These are phyloP conservation scores for Thelephora aurantiotincta DNA, from an alignment of 768 basidiomycete species.

Conservation along the genomic window DNA sequence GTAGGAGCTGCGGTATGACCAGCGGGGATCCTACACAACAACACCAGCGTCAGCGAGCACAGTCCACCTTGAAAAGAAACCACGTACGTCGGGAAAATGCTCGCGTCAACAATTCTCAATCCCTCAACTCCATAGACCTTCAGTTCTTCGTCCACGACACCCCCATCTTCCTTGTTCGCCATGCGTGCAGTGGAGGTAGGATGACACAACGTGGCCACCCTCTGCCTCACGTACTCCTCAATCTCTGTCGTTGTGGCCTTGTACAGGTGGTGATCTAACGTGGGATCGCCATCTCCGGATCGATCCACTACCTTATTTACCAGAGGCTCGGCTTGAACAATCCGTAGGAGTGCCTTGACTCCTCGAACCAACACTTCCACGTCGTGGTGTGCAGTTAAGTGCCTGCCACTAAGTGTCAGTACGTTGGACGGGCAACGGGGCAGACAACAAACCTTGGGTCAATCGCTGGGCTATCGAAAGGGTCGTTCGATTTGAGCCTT, in stretches of 20 bases:
- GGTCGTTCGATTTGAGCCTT: slow-evolving; percentile 11
- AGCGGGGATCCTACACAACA: neutral
- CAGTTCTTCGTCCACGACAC: slow-evolving; percentile 29
- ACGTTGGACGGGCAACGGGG: neutral
- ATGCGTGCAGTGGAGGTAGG: slow-evolving; percentile 26
- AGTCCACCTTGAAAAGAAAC: neutral
- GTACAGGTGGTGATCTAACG: slow-evolving; percentile 25
- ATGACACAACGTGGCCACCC: slow-evolving; percentile 26
- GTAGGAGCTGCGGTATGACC: slow-evolving; percentile 4
- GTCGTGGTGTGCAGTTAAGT: slow-evolving; percentile 8
- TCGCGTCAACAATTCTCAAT: slow-evolving; percentile 19
- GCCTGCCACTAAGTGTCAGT: slow-evolving; percentile 3
- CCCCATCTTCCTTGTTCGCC: slow-evolving; percentile 12
- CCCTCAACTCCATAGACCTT: slow-evolving; percentile 29
- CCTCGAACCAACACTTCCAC: slow-evolving; percentile 21
- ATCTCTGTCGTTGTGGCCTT: slow-evolving; percentile 21
- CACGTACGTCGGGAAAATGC: slow-evolving; percentile 6
- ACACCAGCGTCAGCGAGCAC: neutral
- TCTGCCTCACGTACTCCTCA: slow-evolving; percentile 17
- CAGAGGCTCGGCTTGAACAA: slow-evolving; percentile 25
- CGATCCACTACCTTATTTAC: slow-evolving; percentile 18
- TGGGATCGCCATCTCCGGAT: slow-evolving; percentile 7
- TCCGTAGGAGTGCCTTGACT: slow-evolving; percentile 22
- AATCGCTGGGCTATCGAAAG: slow-evolving; percentile 14
- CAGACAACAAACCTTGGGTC: slow-evolving; percentile 13